Percentiles rank a stretch among this genome's conserved stretches.
Evolutionary conservation across 495 filamentous ascomycete species (phyloP).

Genomic region (Rostrohypoxylon terebratum): DNA sequence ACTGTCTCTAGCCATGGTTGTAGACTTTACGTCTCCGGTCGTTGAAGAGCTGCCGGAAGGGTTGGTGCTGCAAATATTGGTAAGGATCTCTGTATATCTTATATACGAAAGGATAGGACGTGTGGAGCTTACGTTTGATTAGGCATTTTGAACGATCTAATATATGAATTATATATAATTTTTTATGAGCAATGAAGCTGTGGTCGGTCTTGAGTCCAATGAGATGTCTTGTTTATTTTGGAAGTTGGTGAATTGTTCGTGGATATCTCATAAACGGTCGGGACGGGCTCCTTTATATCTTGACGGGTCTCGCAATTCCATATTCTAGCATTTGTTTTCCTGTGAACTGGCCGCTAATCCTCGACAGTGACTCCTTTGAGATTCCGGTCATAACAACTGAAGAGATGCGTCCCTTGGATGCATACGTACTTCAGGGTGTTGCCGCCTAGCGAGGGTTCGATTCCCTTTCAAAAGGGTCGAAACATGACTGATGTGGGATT

Average conservation of each 20-base stretch:
- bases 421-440: neutral
- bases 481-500: neutral
- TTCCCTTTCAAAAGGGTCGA: neutral
- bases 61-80: neutral
- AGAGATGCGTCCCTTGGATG: neutral
- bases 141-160: too few species aligned
- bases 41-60: slow-evolving; percentile 7
- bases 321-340: neutral
- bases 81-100: slow-evolving; percentile 15
- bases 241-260: neutral
- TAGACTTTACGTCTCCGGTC: neutral
- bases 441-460: neutral
- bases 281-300: neutral
- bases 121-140: neutral
- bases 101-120: too few species aligned
- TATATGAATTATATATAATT: slow-evolving; percentile 19
- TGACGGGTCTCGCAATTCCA: neutral
- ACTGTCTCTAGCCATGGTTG: neutral
- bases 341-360: neutral
- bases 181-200: neutral
- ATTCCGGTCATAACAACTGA: too few species aligned
- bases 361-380: neutral
- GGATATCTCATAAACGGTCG: neutral
- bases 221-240: neutral
- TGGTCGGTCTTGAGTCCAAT: neutral